Evolutionary conservation across 176 grass and related monocot genomes (phyloP), one percentile per base, ranked within the genome.

Genomic region (Aegilops sharonensis): DNA sequence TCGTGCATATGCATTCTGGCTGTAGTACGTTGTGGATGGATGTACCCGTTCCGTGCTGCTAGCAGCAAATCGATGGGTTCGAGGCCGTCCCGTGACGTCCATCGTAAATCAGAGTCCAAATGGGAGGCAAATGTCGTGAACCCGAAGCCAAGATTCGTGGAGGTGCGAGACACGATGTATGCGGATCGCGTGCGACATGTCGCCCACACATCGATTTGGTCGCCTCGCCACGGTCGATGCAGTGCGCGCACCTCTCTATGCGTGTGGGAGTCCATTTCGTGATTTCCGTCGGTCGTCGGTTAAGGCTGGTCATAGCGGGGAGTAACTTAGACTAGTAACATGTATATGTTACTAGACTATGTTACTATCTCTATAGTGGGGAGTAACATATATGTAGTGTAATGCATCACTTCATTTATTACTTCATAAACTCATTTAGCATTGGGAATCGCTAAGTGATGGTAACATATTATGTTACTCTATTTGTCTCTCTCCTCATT

Each of bases 281-380:
- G 72, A 76, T 76, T 76, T 76, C 72, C 47, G 82, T 81, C 68
- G 88, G 79, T 83, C 64, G 12, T 32, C 1, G 39, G 4, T 35
- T 71, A 25, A 25, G 25, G 25, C 25, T 25, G 25, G 25, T 25
- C 25, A 25, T 25, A 25, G 25, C 25, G 25, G 25, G 25, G 25
- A 25, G 25, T 25, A 25, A 25, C 25, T 25, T 25, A 25, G 25
- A 25, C 25, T 25, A 25, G 25, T 25, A 25, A 25, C 25, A 25
- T 25, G 25, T 25, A 25, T 25, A 25, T 25, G 25, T 25, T 25
- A 25, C 25, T 25, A 25, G 25, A 25, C 25, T 25, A 25, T 25
- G 25, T 25, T 25, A 25, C 25, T 25, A 25, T 25, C 25, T 25
- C 25, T 25, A 25, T 25, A 25, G 25, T 25, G 25, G 25, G 25